phyloP scores from a whole-genome alignment of 345 rosid genomes.

The Syzygium grande region DNA sequence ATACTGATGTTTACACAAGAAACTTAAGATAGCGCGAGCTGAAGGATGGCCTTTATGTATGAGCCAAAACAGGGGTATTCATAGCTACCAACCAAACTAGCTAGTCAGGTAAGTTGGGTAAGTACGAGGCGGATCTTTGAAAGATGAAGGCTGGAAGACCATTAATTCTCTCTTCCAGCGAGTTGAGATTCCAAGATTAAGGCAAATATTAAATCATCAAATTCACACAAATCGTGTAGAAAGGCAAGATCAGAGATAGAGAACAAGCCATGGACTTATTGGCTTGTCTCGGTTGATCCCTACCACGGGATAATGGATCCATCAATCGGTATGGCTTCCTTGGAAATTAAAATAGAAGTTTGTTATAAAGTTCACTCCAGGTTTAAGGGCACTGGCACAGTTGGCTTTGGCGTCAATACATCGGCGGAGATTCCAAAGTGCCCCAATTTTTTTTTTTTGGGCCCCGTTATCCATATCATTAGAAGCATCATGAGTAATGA shows the following conservation, averaged over 20 bases:
- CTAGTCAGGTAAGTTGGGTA: too few relatives aligned
- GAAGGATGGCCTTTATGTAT: too few relatives aligned
- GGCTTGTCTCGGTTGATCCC: neutral
- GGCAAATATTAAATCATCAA: neutral
- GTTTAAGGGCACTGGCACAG: neutral
- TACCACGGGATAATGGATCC: neutral
- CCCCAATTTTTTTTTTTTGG: neutral
- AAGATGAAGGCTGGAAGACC: neutral
- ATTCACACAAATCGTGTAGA: neutral
- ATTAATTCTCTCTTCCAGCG: neutral
- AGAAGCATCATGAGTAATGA: neutral
- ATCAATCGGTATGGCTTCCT: neutral
- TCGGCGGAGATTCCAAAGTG: neutral
- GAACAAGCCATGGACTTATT: neutral
- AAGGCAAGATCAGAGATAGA: neutral
- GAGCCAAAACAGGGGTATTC: too few relatives aligned
- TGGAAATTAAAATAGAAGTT: neutral
- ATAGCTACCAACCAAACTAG: too few relatives aligned
- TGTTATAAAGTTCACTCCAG: neutral
- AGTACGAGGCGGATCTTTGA: neutral
- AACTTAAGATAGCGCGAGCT: too few relatives aligned
- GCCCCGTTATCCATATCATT: too few relatives aligned
- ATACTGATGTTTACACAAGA: too few relatives aligned
- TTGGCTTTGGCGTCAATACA: neutral
- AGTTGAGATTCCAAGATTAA: neutral